Base-by-base conservation (phyloP, 2,329 filamentous ascomycete genomes). In the Venturiaceae sp. region DNA sequence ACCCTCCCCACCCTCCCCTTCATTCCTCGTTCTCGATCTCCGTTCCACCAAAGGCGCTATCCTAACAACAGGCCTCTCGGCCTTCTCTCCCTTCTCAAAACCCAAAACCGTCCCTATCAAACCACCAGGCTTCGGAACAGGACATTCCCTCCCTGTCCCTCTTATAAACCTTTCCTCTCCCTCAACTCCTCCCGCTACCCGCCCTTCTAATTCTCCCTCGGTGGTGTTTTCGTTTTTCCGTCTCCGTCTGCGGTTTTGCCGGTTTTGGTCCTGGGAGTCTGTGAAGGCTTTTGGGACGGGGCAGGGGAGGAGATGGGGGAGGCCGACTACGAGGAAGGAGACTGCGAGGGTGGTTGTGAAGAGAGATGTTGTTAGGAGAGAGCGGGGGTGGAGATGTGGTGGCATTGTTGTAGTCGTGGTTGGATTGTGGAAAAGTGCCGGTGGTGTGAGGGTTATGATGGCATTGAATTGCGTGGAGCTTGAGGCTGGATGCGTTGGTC, bases 341-440 rank as follows among this genome's bases (percentile, higher is more conserved):
- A 91, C 85, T 62, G 89, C 80, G 58, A 97, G 82, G 1, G 92
- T 97, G n/a, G 88, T 90, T 55, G 90, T 91, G 77, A 99, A 99
- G 61, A 99, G 86, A 50, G 91, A 94, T 59, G 88, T 92, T 66
- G 94, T 99, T 77, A 90, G 89, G 67, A 90, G 86, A 65, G 92
- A 97, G 72, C 92, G 86, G 34, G 94, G 94, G 73, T 99, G 94
- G 44, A 99, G 85, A 74, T 92, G 78, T 41, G 84, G 88, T 65
- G 67, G 66, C 68, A 72, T 71, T 61, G 58, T 66, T 62, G 63
- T 26, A 30, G 3, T 30, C n/a, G 44, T 28, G 5, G 44, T 26
- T 21, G 44, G 23, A 47, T 16, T 65, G 67, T 59, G 14, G 28
- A 21, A 39, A 23, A 19, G 64, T 68, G 58, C 4, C 14, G 54